Evolutionary conservation across 345 rosid genomes (phyloP).

Genomic region (Nasturtium officinale): DNA sequence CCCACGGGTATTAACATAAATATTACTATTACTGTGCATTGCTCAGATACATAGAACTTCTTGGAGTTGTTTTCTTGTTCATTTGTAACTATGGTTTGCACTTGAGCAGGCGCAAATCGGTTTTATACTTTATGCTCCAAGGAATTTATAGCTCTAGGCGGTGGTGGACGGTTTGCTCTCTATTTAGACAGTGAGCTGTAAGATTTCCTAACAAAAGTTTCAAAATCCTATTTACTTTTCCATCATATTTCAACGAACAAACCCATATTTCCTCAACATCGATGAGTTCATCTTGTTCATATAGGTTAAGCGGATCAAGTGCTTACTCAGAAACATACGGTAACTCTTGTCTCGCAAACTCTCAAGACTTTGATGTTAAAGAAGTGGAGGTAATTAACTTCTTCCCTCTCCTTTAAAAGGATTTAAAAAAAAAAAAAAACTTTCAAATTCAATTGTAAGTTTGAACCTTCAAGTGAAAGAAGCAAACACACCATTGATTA

Average conservation of each 20-base stretch:
- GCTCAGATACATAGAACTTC: not conserved
- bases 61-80: slow-evolving; percentile 14
- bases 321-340: slow-evolving; percentile 91
- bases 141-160: slow-evolving; percentile 85
- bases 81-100: slow-evolving; percentile 5
- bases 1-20: slow-evolving; percentile 84
- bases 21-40: not conserved
- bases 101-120: slow-evolving; percentile 79
- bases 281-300: not conserved
- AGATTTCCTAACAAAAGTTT: slow-evolving; percentile 41
- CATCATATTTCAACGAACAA: slow-evolving; percentile 8
- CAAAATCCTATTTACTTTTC: not conserved
- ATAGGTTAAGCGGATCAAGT: slow-evolving; percentile 86
- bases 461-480: not conserved
- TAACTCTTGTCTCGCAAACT: slow-evolving; percentile 78
- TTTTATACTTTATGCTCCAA: slow-evolving; percentile 85
- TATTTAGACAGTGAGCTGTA: slow-evolving; percentile 90
- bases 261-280: not conserved
- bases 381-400: slow-evolving; percentile 76
- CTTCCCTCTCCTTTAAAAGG: not conserved
- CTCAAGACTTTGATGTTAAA: slow-evolving; percentile 87
- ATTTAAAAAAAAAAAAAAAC: not conserved
- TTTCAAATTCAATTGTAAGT: not conserved
- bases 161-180: slow-evolving; percentile 93
- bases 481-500: not conserved